phyloP scores from a whole-genome alignment of 306 rosid species.

The Boehmeria nivea region DNA sequence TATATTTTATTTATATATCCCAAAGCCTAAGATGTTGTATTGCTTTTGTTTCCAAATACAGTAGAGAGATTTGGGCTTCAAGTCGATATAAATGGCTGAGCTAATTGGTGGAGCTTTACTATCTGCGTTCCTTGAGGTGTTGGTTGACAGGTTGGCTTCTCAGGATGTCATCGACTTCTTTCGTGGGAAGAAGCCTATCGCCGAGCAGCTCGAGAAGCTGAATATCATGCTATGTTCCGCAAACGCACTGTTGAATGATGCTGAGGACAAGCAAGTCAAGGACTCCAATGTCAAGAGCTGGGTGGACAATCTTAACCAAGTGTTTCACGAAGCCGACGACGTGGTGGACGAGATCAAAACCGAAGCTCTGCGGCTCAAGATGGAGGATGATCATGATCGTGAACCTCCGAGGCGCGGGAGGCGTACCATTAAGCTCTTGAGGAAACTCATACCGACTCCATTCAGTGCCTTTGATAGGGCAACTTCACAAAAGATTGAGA shows the following conservation, averaged over 20 bases:
- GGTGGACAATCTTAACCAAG: constrained; percentile 12
- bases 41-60: too few relatives aligned
- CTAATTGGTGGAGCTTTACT: background rate
- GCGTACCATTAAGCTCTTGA: too few relatives aligned
- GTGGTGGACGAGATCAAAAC: constrained; percentile 33
- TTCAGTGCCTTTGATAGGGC: background rate
- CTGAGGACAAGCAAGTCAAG: constrained; percentile 27
- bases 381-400: too few relatives aligned
- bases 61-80: too few relatives aligned
- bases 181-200: background rate
- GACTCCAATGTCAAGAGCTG: constrained; percentile 13
- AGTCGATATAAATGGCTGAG: too few relatives aligned
- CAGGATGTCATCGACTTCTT: background rate
- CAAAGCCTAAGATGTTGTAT: too few relatives aligned
- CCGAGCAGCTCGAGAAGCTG: constrained; percentile 4
- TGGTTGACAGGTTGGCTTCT: constrained; percentile 22
- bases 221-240: constrained; percentile 3
- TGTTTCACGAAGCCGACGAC: constrained; percentile 11
- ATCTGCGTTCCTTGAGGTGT: background rate
- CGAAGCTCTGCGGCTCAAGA: constrained; percentile 3
- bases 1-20: too few relatives aligned
- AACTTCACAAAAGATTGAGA: background rate
- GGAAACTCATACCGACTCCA: too few relatives aligned
- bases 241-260: constrained; percentile 24
- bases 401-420: too few relatives aligned